phyloP scores from a whole-genome alignment of 2,329 filamentous ascomycete species.

The Colletotrichum gigasporum region DNA sequence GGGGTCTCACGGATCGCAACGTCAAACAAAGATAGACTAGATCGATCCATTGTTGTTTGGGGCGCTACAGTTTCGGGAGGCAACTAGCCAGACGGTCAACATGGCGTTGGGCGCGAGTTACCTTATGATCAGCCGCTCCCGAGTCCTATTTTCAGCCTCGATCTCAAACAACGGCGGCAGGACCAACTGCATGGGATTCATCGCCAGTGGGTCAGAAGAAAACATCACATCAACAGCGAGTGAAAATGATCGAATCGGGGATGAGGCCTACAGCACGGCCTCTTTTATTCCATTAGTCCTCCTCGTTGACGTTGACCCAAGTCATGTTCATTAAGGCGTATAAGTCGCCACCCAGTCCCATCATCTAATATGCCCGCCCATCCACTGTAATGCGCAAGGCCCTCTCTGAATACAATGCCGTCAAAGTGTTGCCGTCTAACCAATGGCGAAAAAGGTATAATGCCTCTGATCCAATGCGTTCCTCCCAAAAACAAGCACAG shows the following conservation, averaged over 20 bases:
- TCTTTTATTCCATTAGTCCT: constrained; percentile 10
- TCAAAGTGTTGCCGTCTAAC: constrained; percentile 2
- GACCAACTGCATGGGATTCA: background rate
- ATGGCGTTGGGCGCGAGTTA: background rate
- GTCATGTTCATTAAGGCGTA: constrained; percentile 26
- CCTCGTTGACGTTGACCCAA: background rate
- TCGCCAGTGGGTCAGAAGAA: too few relatives aligned
- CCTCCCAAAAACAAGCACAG: background rate
- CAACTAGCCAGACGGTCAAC: background rate
- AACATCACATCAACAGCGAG: too few relatives aligned
- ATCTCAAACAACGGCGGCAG: too few relatives aligned
- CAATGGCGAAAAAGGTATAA: constrained; percentile 27
- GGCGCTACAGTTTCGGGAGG: too few relatives aligned
- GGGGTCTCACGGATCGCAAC: too few relatives aligned
- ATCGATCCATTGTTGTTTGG: too few relatives aligned
- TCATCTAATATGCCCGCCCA: constrained; percentile 7
- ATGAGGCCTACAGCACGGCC: background rate
- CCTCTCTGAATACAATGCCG: background rate
- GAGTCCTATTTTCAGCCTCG: too few relatives aligned
- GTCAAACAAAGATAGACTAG: too few relatives aligned
- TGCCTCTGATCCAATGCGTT: constrained; percentile 27
- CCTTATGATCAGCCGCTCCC: too few relatives aligned
- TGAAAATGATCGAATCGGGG: background rate
- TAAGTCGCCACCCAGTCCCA: constrained; percentile 5
- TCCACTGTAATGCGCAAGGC: constrained; percentile 1